Percentiles rank a stretch among this genome's conserved stretches.
Conservation (phyloP, 2,329 filamentous ascomycete genomes). For the Neocatenulostroma microsporum region DNA sequence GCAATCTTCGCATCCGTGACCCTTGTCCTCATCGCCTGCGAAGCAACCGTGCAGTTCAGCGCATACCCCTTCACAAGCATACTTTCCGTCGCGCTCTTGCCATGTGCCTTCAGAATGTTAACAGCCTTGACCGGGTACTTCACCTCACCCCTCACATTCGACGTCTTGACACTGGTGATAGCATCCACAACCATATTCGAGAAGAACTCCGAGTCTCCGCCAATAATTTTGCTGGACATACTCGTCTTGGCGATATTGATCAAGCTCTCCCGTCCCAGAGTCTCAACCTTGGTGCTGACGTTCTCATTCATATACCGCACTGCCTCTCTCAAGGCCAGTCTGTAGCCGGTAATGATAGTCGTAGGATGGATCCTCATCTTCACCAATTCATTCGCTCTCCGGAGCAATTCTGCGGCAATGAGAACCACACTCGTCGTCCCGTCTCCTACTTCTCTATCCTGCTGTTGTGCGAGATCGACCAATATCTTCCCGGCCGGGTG, state of each 20-base stretch:
- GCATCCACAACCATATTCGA: slow-evolving; percentile 95
- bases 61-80: slow-evolving; percentile 92
- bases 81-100: slow-evolving; percentile 83
- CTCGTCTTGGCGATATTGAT: slow-evolving; percentile 96
- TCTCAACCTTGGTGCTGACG: slow-evolving; percentile 90
- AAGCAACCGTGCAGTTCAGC: slow-evolving; percentile 96
- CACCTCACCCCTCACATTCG: slow-evolving; percentile 79
- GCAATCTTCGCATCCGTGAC: slow-evolving; percentile 94
- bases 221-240: slow-evolving; percentile 99
- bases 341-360: slow-evolving; percentile 97
- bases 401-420: slow-evolving; percentile 89
- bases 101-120: slow-evolving; percentile 97
- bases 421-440: slow-evolving; percentile 96
- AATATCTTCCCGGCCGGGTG: slow-evolving; percentile 98
- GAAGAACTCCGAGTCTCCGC: slow-evolving; percentile 92
- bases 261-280: slow-evolving; percentile 80
- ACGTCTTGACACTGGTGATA: slow-evolving; percentile 88
- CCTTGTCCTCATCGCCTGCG: slow-evolving; percentile 92
- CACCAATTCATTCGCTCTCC: slow-evolving; percentile 94
- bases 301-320: slow-evolving; percentile 99
- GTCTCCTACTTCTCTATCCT: slow-evolving; percentile 98
- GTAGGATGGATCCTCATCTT: slow-evolving; percentile 99
- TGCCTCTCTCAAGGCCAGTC: slow-evolving; percentile 87
- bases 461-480: slow-evolving; percentile 93
- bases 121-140: slow-evolving; percentile 99